phyloP scores from a whole-genome alignment of 306 rosid genomes.

The Fragaria nilgerrensis region DNA sequence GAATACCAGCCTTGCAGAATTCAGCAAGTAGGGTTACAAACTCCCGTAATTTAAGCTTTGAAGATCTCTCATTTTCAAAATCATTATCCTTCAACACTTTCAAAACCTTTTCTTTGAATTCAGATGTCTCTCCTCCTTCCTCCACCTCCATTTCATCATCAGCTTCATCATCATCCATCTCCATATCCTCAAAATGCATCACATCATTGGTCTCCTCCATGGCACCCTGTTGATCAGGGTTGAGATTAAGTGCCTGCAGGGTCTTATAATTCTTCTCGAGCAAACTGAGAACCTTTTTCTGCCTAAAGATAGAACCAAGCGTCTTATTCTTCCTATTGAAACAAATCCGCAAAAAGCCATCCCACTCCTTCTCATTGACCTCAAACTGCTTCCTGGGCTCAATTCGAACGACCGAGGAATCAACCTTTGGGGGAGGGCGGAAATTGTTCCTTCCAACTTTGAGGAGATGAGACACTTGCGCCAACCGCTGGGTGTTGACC shows the following conservation, averaged over 20 bases:
- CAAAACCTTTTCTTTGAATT: slow-evolving; percentile 75
- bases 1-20: slow-evolving; percentile 80
- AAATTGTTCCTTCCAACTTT: slow-evolving; percentile 93
- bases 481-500: slow-evolving; percentile 74
- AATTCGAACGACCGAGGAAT: slow-evolving; percentile 82
- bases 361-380: slow-evolving; percentile 88
- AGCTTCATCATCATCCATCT: slow-evolving; percentile 46
- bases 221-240: slow-evolving; percentile 42
- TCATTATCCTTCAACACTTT: slow-evolving; percentile 70
- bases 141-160: slow-evolving; percentile 67
- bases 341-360: slow-evolving; percentile 78
- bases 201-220: slow-evolving; percentile 27
- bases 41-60: slow-evolving; percentile 78
- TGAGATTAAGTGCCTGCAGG: slow-evolving; percentile 49
- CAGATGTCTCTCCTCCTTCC: slow-evolving; percentile 58
- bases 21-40: slow-evolving; percentile 69
- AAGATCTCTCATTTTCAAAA: slow-evolving; percentile 85
- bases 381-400: slow-evolving; percentile 83
- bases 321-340: slow-evolving; percentile 93
- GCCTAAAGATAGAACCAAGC: slow-evolving; percentile 84
- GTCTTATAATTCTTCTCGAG: slow-evolving; percentile 86
- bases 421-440: slow-evolving; percentile 90
- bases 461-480: slow-evolving; percentile 84
- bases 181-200: slow-evolving; percentile 45
- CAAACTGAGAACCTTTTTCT: slow-evolving; percentile 67